Evolutionary conservation across 2,329 filamentous ascomycete genomes (phyloP), one percentile per base, ranked within the genome.

Genomic region (Nigrospora sphaerica): DNA sequence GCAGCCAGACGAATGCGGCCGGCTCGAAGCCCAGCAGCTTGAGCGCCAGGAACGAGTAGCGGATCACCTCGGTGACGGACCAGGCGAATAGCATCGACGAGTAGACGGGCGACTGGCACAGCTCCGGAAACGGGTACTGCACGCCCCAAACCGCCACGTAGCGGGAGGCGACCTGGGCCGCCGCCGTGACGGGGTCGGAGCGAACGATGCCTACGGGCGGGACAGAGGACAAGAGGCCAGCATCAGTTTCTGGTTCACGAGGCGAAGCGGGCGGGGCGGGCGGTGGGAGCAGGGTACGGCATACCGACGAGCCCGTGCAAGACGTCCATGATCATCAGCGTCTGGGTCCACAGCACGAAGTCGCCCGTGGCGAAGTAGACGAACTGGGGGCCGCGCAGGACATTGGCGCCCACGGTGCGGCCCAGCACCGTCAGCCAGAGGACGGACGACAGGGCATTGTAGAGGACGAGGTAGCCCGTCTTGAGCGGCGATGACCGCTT

Each of bases 101-200:
- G 73, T 91, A 95, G 46, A 77, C 79, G 17, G 76, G 69, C 51
- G 56, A 57, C n/a, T 53, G 45, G 47, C 50, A 55, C 45, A 85
- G 77, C 46, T 73, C 68, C 11, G 86, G 87, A 70, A 92, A 95
- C 36, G 76, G 74, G 61, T 82, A 76, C 60, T 88, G 83, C 52
- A 97, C 77, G 55, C 79, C 83, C 89, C 91, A 96, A 55, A 96
- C 87, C 54, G 97, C 84, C 53, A 95, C 79, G 58, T 95, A 80
- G 44, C 93, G 88, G 48, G 83, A 88, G 18, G 86, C 78, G 52
- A 97, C 91, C 68, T 98, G 93, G 83, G 95, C 90, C 34, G 80
- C 67, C 6, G 93, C 97, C 6, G 93, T 97, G 57, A 85, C 56
- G 57, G 96, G 66, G 2, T 92, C 90, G 1, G 92, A 85, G 59